A percentile compares a stretch with the other conserved stretches of the same genome.
Conservation (phyloP, 225 moss, liverwort and hornwort genomes). For the Bryoerythrophyllum caledonicum region DNA sequence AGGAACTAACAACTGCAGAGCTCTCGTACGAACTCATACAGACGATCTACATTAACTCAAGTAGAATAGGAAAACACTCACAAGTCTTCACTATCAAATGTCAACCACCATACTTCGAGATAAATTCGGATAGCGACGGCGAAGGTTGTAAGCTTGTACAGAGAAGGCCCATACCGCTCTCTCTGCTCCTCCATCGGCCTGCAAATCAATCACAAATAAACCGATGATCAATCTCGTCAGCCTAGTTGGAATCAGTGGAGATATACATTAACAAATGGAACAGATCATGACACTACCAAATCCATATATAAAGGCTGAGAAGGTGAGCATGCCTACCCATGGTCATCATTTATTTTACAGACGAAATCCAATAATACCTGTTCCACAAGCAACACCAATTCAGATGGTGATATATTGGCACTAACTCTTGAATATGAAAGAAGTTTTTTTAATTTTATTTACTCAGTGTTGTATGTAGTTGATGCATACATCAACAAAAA, state of each 20-base stretch:
- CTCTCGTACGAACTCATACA: neutral
- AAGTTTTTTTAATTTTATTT: too few relatives aligned
- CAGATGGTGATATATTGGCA: neutral
- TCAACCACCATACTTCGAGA: constrained; percentile 67
- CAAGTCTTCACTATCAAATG: constrained; percentile 62
- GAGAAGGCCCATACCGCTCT: constrained; percentile 90
- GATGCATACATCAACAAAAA: neutral
- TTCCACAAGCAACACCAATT: constrained; percentile 10
- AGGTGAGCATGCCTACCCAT: constrained; percentile 59
- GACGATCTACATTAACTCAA: constrained; percentile 1
- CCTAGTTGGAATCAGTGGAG: too few relatives aligned
- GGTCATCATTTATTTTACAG: constrained; percentile 93
- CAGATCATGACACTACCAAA: constrained; percentile 2
- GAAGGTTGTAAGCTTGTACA: constrained; percentile 78
- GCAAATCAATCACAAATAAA: too few relatives aligned
- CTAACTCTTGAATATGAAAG: neutral
- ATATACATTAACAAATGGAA: neutral
- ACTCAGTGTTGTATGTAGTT: neutral
- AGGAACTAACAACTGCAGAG: neutral
- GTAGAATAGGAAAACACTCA: constrained; percentile 34
- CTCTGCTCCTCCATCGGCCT: constrained; percentile 99
- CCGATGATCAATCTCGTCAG: constrained; percentile 7
- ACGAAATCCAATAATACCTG: constrained; percentile 96
- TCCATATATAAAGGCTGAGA: constrained; percentile 16
- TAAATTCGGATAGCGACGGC: constrained; percentile 62